Percentiles rank a stretch among this genome's conserved stretches.
These are phyloP conservation scores for Penicillium fuscoglaucum DNA, from an alignment of 2,329 filamentous ascomycete species.

Conservation along the genomic window DNA sequence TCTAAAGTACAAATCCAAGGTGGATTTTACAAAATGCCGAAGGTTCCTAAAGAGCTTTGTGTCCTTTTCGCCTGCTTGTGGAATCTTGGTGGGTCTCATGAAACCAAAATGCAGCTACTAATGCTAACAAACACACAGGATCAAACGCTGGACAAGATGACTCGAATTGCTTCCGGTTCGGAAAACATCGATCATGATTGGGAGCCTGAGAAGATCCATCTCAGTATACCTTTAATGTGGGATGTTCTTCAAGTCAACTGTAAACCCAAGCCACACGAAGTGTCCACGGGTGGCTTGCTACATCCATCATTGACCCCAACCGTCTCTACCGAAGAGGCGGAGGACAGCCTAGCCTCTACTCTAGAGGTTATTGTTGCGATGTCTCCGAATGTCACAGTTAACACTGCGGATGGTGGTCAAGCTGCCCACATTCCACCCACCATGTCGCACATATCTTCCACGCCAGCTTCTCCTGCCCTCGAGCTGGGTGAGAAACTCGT, in stretches of 20 bases:
- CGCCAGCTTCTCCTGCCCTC: slow-evolving; percentile 13
- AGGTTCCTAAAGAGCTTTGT: slow-evolving; percentile 53
- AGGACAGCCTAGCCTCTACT: slow-evolving; percentile 39
- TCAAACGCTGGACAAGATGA: slow-evolving; percentile 51
- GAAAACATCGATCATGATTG: slow-evolving; percentile 54
- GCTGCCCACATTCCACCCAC: slow-evolving; percentile 46
- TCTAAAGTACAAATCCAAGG: slow-evolving; percentile 54
- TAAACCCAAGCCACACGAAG: slow-evolving; percentile 39
- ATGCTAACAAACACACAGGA: slow-evolving; percentile 39
- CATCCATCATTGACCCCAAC: slow-evolving; percentile 45
- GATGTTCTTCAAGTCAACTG: slow-evolving; percentile 53
- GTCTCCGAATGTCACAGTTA: slow-evolving; percentile 54
- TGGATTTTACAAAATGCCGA: slow-evolving; percentile 54
- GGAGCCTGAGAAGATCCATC: slow-evolving; percentile 55
- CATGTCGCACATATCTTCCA: slow-evolving; percentile 17
- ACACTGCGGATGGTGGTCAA: slow-evolving; percentile 54
- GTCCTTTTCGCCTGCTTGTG: slow-evolving; percentile 50
- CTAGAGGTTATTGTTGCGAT: slow-evolving; percentile 55
- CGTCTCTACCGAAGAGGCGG: slow-evolving; percentile 31
- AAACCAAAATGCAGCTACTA: background rate
- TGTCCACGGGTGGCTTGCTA: slow-evolving; percentile 43
- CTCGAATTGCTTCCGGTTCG: slow-evolving; percentile 51
- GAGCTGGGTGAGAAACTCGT: slow-evolving; percentile 29
- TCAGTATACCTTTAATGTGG: slow-evolving; percentile 57
- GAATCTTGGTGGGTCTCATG: slow-evolving; percentile 43